Evolutionary conservation across 495 filamentous ascomycete species (phyloP), one percentile per base, ranked within the genome.

Genomic region (Echria macrotheca): DNA sequence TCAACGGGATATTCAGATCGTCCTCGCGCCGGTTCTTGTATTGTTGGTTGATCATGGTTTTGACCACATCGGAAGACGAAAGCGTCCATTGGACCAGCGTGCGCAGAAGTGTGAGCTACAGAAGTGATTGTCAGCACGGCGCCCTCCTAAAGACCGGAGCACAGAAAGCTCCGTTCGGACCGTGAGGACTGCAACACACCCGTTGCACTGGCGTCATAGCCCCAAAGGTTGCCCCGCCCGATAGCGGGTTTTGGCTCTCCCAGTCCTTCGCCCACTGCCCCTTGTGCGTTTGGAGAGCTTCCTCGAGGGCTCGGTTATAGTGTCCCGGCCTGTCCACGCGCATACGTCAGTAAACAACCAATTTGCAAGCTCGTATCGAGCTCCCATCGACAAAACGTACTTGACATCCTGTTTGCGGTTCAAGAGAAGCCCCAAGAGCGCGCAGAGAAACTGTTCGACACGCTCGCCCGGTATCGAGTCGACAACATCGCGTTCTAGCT

Each of bases 341-440:
- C 1, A 22, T 9, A 22, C 25, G 39, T 60, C 42, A 65, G 47
- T 18, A 53, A 14, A 6, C 5, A 14, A 7, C n/a, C 31, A 32
- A 14, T 10, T 5, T 3, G 11, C 9, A 19, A 4, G 28, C 11
- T 19, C 2, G 47, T 33, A 15, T 22, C 7, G n/a, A 22, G 7
- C 10, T 8, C 9, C 19, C 32, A 6, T 19, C 19, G 35, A 31
- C 33, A 7, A 43, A 26, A 74, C 89, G 69, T 80, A 98, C 93
- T 97, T 95, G 59, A 97, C 86, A 72, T 93, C 86, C 61, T 98
- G 96, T 76, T 97, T 97, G 59, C 93, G 82, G 61, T 98, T 98
- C 54, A 97, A 75, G 44, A 96, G 78, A 61, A 97, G 72, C 23
- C 88, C 81, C 17, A 98, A 67, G 36, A 98, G 70, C 57, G 89